A percentile compares a stretch with the other conserved stretches of the same genome.
Evolutionary conservation across 129 eudicot species (phyloP).

Genomic region (Calendula officinalis): DNA sequence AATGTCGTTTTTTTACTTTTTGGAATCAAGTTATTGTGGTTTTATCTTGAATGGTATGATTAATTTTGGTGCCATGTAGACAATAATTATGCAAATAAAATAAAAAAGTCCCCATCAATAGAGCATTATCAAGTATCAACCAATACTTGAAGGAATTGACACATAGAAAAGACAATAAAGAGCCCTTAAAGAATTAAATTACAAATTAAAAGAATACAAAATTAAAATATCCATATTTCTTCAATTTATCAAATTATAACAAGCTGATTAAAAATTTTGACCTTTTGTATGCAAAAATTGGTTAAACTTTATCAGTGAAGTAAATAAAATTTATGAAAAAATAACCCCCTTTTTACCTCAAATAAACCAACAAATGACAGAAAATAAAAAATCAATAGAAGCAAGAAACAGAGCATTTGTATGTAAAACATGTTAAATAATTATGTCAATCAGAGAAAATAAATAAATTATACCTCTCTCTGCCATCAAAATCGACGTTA

Average conservation of each 20-base stretch:
- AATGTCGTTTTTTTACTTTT: neutral
- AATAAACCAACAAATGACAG: neutral
- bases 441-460: neutral
- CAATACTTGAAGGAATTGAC: constrained; percentile 15
- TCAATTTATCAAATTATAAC: neutral
- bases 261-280: neutral
- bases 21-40: constrained; percentile 1
- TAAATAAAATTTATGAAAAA: neutral
- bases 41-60: constrained; percentile 10
- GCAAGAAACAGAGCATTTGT: constrained; percentile 30
- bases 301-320: neutral
- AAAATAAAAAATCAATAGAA: neutral
- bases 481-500: constrained; percentile 56
- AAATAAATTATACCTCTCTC: constrained; percentile 54
- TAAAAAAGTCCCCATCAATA: constrained; percentile 13
- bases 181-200: constrained; percentile 12
- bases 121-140: constrained; percentile 27
- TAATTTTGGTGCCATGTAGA: constrained; percentile 1
- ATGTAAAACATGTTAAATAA: neutral
- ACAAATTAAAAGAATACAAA: constrained; percentile 8
- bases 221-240: constrained; percentile 9
- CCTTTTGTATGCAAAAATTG: neutral
- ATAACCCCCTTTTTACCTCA: neutral
- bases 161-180: constrained; percentile 20
- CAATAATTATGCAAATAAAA: constrained; percentile 12